Base-by-base conservation (phyloP, 140 eudicot genomes). In the Erigeron philadelphicus region DNA sequence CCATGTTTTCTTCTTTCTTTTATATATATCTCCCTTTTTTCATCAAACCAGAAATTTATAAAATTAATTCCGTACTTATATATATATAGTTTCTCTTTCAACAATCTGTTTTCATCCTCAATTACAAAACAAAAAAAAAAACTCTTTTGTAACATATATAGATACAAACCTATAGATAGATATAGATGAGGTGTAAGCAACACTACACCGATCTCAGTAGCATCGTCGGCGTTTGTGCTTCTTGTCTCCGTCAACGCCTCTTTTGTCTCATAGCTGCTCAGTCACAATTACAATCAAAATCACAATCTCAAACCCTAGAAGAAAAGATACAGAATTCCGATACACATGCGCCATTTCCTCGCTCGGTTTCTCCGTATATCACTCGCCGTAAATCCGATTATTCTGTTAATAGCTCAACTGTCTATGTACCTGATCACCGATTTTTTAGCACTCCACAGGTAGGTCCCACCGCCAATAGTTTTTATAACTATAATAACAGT, bases 281-380 rank as follows among this genome's bases (percentile, higher is more conserved):
- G 12, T 72, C 74, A 66, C 71, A 61, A 7, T 61, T 72, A 38
- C 83, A 69, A 47, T 11, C 72, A 0, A 73, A 60, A 48, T 17
- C 72, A 0, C 76, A 60, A 48, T 17, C 70, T 9, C 74, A 35
- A 57, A 18, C 12, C 9, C 13, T 1, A 15, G 40, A 58, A 70
- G 63, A 84, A 31, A 56, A 79, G 70, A 69, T 56, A 18, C 46
- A 49, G 38, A 45, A 63, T 55, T 75, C 38, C 21, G 70, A 70
- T 2, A 35, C 45, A 11, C 11, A 55, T 56, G 79, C 85, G 44
- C 70, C 80, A 12, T 89, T 92, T 38, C 98, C 98, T 4, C 87
- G 90, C 5, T 92, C 98, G 7, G 96, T 93, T 18, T 89, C 96
- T 3, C 98, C 98, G 3, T 93, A 93, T 70, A 80, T 86, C 35